A percentile compares a stretch with the other conserved stretches of the same genome.
phyloP scores from a whole-genome alignment of 305 asterid genomes.

The Solanum hybrid region DNA sequence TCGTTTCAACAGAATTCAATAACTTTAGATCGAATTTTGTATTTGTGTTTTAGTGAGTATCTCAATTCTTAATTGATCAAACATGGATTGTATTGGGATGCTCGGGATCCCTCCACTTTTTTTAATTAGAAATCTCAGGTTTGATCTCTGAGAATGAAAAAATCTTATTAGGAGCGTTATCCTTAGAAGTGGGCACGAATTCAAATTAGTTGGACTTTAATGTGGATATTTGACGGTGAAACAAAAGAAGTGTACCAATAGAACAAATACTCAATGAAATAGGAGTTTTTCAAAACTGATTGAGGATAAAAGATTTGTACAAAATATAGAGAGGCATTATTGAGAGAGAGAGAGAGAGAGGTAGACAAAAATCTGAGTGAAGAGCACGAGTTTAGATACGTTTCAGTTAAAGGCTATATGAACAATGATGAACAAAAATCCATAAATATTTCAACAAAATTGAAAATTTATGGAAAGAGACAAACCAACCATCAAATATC shows the following conservation, averaged over 20 bases:
- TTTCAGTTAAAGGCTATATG: neutral
- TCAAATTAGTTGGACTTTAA: neutral
- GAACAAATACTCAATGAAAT: neutral
- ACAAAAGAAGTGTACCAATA: neutral
- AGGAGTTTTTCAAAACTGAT: neutral
- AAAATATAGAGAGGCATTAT: neutral
- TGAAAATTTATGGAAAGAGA: neutral
- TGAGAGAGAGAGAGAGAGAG: neutral
- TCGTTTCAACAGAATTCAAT: neutral
- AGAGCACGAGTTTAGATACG: neutral
- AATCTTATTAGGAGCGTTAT: neutral
- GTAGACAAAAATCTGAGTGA: neutral
- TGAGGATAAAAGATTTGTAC: neutral
- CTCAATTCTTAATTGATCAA: neutral
- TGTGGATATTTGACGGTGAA: neutral
- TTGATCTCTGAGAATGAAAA: neutral
- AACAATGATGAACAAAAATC: neutral
- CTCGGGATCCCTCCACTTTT: neutral
- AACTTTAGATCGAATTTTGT: neutral
- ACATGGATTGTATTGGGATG: neutral
- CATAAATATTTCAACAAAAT: neutral
- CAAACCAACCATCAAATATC: neutral
- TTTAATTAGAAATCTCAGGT: neutral
- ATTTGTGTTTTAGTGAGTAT: neutral
- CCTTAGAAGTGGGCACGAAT: rapidly evolving